Conservation (phyloP, 345 rosid genomes). For the Passiflora organensis region DNA sequence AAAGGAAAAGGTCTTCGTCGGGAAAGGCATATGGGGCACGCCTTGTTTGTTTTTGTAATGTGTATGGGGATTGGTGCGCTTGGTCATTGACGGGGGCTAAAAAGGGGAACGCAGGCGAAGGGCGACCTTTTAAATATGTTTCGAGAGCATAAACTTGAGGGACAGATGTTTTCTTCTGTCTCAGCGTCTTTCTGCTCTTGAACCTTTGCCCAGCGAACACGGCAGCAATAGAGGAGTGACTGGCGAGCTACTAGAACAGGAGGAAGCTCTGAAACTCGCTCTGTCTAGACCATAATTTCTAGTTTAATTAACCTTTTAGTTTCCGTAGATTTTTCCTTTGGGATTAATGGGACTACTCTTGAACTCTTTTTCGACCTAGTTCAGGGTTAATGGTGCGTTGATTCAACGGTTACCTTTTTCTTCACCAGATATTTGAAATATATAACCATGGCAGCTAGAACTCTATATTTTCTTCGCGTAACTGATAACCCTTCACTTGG, state of each 20-base stretch:
- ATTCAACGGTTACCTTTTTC: too few species aligned
- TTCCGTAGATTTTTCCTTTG: not conserved
- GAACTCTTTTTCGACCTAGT: too few species aligned
- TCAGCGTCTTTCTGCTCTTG: not conserved
- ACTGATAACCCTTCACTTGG: too few species aligned
- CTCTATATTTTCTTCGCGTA: too few species aligned
- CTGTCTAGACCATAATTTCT: too few species aligned
- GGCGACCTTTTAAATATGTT: not conserved
- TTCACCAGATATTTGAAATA: not conserved
- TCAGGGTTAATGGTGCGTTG: too few species aligned
- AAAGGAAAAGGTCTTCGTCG: not conserved
- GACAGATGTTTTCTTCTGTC: slow-evolving; percentile 5
- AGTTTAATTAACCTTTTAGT: not conserved
- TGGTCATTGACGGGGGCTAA: not conserved
- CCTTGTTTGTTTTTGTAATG: slow-evolving; percentile 23
- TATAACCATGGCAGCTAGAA: too few species aligned
- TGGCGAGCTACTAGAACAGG: not conserved
- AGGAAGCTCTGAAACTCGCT: too few species aligned
- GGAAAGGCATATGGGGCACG: slow-evolving; percentile 29
- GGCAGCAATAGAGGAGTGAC: not conserved
- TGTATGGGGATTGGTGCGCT: slow-evolving; percentile 19
- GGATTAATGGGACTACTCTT: too few species aligned
- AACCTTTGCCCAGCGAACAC: not conserved
- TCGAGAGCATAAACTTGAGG: not conserved
- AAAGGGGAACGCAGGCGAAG: not conserved